Base-by-base conservation (phyloP, 2,329 filamentous ascomycete genomes). In the Xylariomycetidae sp. region DNA sequence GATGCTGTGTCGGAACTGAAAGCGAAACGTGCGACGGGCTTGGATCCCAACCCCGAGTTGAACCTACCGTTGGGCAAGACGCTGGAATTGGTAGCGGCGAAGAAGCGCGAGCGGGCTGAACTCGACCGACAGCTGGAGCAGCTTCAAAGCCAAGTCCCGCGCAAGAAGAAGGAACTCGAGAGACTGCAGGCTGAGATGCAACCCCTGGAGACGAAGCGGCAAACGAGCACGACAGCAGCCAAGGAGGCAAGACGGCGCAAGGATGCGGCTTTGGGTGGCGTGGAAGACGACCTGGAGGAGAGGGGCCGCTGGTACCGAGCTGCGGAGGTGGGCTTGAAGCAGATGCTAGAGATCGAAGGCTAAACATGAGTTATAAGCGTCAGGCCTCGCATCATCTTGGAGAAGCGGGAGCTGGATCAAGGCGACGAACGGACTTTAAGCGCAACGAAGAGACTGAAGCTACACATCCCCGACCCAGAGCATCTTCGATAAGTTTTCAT, bases 211-310 rank as follows among this genome's bases (percentile, higher is more conserved):
- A 70, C 65, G 28, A 81, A 80, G 57, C 74, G 76, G 47, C 70
- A 76, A 40, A 79, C 73, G 31, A 80, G 75, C 41, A 73, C 73
- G 19, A 67, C 74, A 16, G 79, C 82, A 12, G 83, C 83, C n/a
- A 74, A 68, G 45, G 84, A 89, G 49, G 83, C 83, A 10, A 73
- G 70, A 56, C 67, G 76, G 50, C 70, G 81, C 48, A 82, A 79
- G 54, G 82, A 86, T 49, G 71, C 71, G 9, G 71, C 77, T 7
- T 61, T 79, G 6, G 75, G 76, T 5, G 81, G 79, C 5, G 74
- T 78, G 25, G 75, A 76, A 12, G 83, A 87, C 48, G 82, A 89
- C 49, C 57, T 88, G 19, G 85, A 89, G 55, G 80, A 85, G 57
- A 72, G 78, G 47, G 85, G 81, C 5, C 67, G 83, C 44, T 90